These are phyloP conservation scores for Cutaneotrichosporon cutaneum DNA, from an alignment of 1,284 basidiomycete species.

Conservation along the genomic window DNA sequence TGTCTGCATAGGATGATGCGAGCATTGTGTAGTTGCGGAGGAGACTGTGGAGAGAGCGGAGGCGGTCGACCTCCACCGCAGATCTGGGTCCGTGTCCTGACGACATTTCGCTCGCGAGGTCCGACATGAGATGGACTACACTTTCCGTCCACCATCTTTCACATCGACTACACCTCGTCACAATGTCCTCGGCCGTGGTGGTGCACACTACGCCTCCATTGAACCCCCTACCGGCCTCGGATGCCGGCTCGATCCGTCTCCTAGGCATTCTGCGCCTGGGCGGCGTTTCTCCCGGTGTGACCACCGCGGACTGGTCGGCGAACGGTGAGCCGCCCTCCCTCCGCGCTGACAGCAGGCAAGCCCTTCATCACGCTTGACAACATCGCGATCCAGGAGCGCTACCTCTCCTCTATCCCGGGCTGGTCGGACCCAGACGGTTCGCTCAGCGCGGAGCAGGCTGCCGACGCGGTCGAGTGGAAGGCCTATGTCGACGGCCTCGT, in stretches of 20 bases:
- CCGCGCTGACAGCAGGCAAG: conserved; percentile 26
- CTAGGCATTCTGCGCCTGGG: conserved; percentile 32
- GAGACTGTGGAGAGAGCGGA: background rate
- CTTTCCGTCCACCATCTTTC: background rate
- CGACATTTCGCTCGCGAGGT: background rate
- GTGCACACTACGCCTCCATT: conserved; percentile 41
- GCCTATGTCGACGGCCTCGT: conserved; percentile 45
- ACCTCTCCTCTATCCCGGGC: conserved; percentile 32
- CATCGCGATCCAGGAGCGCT: conserved; percentile 21
- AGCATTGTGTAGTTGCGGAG: background rate
- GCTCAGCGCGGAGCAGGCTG: conserved; percentile 29
- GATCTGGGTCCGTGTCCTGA: background rate
- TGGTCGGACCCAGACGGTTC: conserved; percentile 35
- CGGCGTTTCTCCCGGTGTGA: conserved; percentile 25
- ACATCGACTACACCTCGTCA: conserved; percentile 3
- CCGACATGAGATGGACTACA: background rate
- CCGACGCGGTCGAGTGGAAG: conserved; percentile 40
- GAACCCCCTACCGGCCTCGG: conserved; percentile 34
- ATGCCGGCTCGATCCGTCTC: conserved; percentile 37
- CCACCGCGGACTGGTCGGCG: conserved; percentile 31
- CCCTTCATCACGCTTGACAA: conserved; percentile 35
- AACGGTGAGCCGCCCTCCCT: conserved; percentile 26
- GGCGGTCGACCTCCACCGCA: background rate
- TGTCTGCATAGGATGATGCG: conserved; percentile 6
- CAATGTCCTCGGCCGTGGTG: conserved; percentile 21